Percentiles rank a stretch among this genome's conserved stretches.
phyloP scores from a whole-genome alignment of 495 filamentous ascomycete species.

The Aspergillus panamensis region DNA sequence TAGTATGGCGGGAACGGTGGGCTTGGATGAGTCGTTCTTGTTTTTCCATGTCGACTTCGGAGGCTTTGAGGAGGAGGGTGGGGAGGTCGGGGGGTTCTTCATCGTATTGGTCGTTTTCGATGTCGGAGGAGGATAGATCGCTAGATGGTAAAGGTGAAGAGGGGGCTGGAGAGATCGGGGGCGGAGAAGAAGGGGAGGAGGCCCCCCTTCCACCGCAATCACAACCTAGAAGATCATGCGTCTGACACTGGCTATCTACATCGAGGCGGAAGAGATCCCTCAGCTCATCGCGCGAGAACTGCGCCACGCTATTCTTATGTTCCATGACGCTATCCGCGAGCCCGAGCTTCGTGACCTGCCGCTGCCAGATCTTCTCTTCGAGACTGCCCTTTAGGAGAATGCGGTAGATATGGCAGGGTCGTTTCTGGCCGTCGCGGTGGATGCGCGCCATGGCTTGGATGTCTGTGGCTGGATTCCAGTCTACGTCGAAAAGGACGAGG shows the following conservation, averaged over 20 bases:
- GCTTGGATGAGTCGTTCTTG: slow-evolving; percentile 50
- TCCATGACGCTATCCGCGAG: slow-evolving; percentile 67
- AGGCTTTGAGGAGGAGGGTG: slow-evolving; percentile 54
- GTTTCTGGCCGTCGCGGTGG: slow-evolving; percentile 74
- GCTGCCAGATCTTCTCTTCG: slow-evolving; percentile 82
- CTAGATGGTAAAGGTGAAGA: background rate
- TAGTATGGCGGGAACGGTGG: background rate
- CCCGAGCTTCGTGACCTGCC: slow-evolving; percentile 74
- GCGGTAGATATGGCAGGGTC: slow-evolving; percentile 68
- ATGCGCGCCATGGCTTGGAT: slow-evolving; percentile 84
- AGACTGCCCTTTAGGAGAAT: slow-evolving; percentile 68
- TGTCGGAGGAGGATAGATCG: slow-evolving; percentile 18
- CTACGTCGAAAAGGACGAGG: slow-evolving; percentile 73
- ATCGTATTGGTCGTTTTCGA: slow-evolving; percentile 26
- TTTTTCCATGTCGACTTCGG: slow-evolving; percentile 58
- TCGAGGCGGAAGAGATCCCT: slow-evolving; percentile 70
- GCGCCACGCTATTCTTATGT: slow-evolving; percentile 52
- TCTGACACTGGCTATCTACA: slow-evolving; percentile 52
- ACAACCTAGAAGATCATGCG: slow-evolving; percentile 70
- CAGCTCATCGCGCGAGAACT: slow-evolving; percentile 68
- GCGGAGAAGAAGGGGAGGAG: background rate
- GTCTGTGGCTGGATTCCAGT: slow-evolving; percentile 83
- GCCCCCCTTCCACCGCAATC: slow-evolving; percentile 58
- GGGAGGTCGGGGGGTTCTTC: slow-evolving; percentile 42
- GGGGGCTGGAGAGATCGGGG: too few relatives aligned